Percentiles rank a stretch among this genome's conserved stretches.
Conservation (phyloP, 805 yeast species). For the Teunomyces pallodes region DNA sequence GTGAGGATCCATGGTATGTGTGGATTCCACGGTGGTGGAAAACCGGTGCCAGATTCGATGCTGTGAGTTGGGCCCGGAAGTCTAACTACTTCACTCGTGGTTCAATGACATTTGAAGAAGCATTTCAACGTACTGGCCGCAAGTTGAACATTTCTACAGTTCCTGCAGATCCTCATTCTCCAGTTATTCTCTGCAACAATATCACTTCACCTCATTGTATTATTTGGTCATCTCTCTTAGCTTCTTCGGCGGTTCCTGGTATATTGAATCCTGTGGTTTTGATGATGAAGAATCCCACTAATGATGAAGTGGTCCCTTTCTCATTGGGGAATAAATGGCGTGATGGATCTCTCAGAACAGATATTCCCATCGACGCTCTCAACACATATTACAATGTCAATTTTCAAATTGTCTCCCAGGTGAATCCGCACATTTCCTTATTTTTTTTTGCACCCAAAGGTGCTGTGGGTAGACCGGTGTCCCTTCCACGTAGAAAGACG, state of each 20-base stretch:
- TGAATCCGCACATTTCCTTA: constrained; percentile 75
- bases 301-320: constrained; percentile 53
- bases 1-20: constrained; percentile 58
- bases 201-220: constrained; percentile 78
- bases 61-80: constrained; percentile 71
- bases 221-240: constrained; percentile 75
- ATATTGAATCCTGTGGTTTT: constrained; percentile 75
- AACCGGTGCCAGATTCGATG: constrained; percentile 78
- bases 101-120: constrained; percentile 68
- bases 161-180: constrained; percentile 80
- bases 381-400: constrained; percentile 75
- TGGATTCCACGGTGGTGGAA: constrained; percentile 66
- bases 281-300: constrained; percentile 57
- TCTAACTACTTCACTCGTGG: constrained; percentile 70
- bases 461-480: constrained; percentile 75
- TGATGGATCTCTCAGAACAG: constrained; percentile 78
- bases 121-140: constrained; percentile 65
- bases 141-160: constrained; percentile 72
- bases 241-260: constrained; percentile 83
- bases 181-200: constrained; percentile 73
- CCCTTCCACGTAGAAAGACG: constrained; percentile 46
- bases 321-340: constrained; percentile 74
- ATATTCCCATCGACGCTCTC: constrained; percentile 70
- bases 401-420: constrained; percentile 76
- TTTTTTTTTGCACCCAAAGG: constrained; percentile 80